Conservation (phyloP, 176 grass and related monocot genomes). For the Elaeis guineensis region DNA sequence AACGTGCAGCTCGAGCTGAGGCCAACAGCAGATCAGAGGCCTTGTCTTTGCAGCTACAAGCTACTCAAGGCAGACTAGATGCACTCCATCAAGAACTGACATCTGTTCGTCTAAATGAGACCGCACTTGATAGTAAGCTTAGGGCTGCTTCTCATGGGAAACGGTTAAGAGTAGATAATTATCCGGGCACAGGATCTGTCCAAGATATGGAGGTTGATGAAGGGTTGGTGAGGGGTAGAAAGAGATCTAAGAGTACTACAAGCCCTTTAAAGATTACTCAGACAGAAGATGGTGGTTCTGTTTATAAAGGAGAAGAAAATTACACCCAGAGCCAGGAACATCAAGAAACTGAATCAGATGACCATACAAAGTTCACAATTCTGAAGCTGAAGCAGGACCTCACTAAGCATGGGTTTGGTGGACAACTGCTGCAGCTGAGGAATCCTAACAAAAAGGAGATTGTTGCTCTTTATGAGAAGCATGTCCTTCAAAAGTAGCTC, state of each 20-base stretch:
- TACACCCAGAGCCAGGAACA: constrained; percentile 22
- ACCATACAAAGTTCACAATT: constrained; percentile 51
- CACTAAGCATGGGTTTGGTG: constrained; percentile 51
- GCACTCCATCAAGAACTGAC: constrained; percentile 75
- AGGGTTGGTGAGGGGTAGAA: constrained; percentile 37
- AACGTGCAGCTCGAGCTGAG: constrained; percentile 54
- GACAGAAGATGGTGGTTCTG: constrained; percentile 47
- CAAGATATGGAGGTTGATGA: constrained; percentile 42
- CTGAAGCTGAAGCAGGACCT: constrained; percentile 60
- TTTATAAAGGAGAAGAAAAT: constrained; percentile 41
- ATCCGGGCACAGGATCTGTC: constrained; percentile 34
- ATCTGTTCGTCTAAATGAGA: constrained; percentile 55
- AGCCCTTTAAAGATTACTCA: constrained; percentile 26
- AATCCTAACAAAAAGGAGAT: constrained; percentile 58
- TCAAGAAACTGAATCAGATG: constrained; percentile 31
- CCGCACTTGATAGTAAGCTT: constrained; percentile 53
- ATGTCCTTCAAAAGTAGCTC: constrained; percentile 40
- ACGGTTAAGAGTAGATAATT: constrained; percentile 36
- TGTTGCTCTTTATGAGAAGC: constrained; percentile 59
- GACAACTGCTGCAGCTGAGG: constrained; percentile 42
- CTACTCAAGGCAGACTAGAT: constrained; percentile 77
- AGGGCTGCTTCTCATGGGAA: constrained; percentile 43
- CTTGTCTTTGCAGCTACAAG: constrained; percentile 63
- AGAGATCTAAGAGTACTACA: constrained; percentile 49
- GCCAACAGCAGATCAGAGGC: constrained; percentile 57